A percentile compares a stretch with the other conserved stretches of the same genome.
Evolutionary conservation across 2,329 filamentous ascomycete genomes (phyloP).

Genomic region (Cordyceps tenuipes): DNA sequence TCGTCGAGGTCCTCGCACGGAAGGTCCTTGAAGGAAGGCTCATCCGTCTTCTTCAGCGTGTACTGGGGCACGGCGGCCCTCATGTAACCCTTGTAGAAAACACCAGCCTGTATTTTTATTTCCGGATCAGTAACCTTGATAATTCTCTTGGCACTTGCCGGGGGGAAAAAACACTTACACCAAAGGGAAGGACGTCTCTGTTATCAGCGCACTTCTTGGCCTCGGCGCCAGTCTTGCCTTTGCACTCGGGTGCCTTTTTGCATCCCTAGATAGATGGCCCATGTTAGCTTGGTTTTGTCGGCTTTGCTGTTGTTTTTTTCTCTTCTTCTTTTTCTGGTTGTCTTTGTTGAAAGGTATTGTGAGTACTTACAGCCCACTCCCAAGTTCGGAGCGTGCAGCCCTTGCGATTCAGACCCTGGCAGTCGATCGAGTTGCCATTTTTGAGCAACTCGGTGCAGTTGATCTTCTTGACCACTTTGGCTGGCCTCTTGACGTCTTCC

Average conservation of each 20-base stretch:
- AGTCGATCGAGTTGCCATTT: not conserved
- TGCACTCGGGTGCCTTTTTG: not conserved
- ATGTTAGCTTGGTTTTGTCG: not conserved
- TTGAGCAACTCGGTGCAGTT: not conserved
- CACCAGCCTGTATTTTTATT: not conserved
- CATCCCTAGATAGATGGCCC: not conserved
- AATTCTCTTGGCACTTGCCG: not conserved
- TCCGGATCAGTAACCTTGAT: not conserved
- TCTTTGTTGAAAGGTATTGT: not conserved
- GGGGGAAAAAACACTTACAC: not conserved
- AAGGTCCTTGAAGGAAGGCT: not conserved
- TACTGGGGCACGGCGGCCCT: not conserved
- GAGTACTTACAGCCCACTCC: not conserved
- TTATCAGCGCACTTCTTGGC: not conserved
- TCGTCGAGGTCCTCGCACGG: not conserved
- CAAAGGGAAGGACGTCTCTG: not conserved
- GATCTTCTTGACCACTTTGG: not conserved
- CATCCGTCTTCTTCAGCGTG: not conserved
- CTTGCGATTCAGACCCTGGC: not conserved
- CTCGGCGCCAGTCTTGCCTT: not conserved
- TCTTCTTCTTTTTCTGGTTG: no score
- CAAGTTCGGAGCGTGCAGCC: not conserved
- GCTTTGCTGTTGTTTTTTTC: no score
- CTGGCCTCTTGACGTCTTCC: not conserved
- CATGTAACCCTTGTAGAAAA: not conserved